A percentile compares a stretch with the other conserved stretches of the same genome.
These are phyloP conservation scores for Chamaecyparis obtusa DNA, from an alignment of 75 land plant species.

Conservation along the genomic window DNA sequence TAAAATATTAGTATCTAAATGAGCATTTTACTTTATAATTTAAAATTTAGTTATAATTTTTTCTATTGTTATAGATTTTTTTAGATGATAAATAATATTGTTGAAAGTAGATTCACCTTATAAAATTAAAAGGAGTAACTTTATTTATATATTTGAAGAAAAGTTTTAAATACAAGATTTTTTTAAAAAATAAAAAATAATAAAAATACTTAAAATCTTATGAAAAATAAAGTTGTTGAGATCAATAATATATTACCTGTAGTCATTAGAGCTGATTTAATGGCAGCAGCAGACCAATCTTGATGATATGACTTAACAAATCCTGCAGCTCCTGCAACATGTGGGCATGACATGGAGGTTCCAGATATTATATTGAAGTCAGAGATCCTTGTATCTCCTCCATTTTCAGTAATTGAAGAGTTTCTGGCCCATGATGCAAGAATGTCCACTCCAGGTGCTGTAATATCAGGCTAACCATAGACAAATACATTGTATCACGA, in stretches of 20 bases:
- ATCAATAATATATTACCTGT: not conserved
- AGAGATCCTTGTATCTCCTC: conserved; percentile 18
- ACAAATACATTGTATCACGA: not conserved
- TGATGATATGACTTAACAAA: not conserved
- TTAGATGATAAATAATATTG: not conserved
- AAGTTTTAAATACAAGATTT: too few relatives aligned
- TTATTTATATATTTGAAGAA: too few relatives aligned
- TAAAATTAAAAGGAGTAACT: not conserved
- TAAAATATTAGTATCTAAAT: not conserved
- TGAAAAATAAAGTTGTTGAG: too few relatives aligned
- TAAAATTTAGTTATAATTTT: too few relatives aligned
- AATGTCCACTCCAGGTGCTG: conserved; percentile 65
- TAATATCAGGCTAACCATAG: conserved; percentile 47
- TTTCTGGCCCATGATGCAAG: conserved; percentile 41
- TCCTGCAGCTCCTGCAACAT: not conserved
- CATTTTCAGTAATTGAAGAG: conserved; percentile 19
- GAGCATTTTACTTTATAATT: too few relatives aligned
- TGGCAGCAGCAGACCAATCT: not conserved
- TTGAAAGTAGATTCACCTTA: not conserved
- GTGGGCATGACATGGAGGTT: conserved; percentile 49
- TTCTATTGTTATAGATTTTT: not conserved
- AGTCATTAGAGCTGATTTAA: not conserved
- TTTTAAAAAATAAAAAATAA: too few relatives aligned
- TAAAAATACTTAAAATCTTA: too few relatives aligned
- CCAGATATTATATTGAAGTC: conserved; percentile 36